A percentile compares a stretch with the other conserved stretches of the same genome.
Evolutionary conservation across 1,284 basidiomycete genomes (phyloP).

Genomic region (Singerocomus inundabilis): DNA sequence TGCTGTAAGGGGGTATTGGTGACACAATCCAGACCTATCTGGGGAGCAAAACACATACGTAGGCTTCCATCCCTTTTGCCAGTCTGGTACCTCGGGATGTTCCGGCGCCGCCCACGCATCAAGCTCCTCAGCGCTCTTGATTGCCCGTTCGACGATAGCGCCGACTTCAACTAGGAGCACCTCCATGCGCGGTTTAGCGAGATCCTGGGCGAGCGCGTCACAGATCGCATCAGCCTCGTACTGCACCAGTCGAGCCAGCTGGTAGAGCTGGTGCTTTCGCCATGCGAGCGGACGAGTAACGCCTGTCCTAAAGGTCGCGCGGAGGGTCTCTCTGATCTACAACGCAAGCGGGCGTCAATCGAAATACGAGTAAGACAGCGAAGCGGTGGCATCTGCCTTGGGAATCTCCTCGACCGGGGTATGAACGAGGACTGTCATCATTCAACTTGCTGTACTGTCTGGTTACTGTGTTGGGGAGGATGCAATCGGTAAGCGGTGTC

Average conservation of each 20-base stretch:
- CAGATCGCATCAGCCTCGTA: conserved; percentile 27
- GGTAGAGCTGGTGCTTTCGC: conserved; percentile 32
- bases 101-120: conserved; percentile 29
- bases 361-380: neutral
- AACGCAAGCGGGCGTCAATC: too few relatives aligned
- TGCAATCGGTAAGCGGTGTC: too few relatives aligned
- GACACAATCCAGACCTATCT: too few relatives aligned
- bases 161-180: conserved; percentile 26
- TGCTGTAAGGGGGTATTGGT: conserved; percentile 10
- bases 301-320: conserved; percentile 26
- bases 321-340: conserved; percentile 29
- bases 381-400: conserved; percentile 4
- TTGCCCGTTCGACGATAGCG: conserved; percentile 14
- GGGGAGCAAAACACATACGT: conserved; percentile 19
- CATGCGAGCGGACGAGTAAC: conserved; percentile 28
- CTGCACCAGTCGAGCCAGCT: conserved; percentile 33
- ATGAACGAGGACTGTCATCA: conserved; percentile 5
- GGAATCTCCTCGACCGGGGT: conserved; percentile 27
- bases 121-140: conserved; percentile 22
- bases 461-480: too few relatives aligned
- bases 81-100: conserved; percentile 23
- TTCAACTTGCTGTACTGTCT: too few relatives aligned
- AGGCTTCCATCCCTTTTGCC: conserved; percentile 31
- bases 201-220: conserved; percentile 29
- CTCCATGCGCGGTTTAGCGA: conserved; percentile 32